Evolutionary conservation across 139 green algal species (phyloP).

Genomic region (Pleodorina starrii): DNA sequence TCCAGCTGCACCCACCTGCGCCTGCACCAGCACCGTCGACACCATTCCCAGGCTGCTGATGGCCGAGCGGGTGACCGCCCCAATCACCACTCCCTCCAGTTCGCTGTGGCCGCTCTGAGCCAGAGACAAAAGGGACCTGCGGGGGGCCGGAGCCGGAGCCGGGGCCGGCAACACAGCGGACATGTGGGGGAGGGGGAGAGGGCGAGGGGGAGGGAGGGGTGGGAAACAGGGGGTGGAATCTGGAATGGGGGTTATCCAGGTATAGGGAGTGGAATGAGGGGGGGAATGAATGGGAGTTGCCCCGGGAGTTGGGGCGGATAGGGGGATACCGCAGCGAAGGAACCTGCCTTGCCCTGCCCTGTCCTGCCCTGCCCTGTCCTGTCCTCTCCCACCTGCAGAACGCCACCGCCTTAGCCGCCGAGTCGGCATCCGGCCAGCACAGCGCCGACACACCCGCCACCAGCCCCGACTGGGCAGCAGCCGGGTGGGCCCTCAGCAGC

Average conservation of each 20-base stretch:
- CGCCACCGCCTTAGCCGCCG: conserved; percentile 58
- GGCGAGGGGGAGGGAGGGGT: not conserved
- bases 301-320: too few species aligned
- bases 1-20: conserved; percentile 53
- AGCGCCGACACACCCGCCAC: conserved; percentile 72
- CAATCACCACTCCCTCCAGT: conserved; percentile 63
- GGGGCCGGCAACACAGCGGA: too few species aligned
- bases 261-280: too few species aligned
- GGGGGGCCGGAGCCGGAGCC: too few species aligned
- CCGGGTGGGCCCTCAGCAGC: conserved; percentile 59
- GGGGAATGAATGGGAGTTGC: too few species aligned
- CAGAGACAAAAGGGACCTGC: conserved; percentile 47
- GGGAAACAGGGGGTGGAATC: not conserved
- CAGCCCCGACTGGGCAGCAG: conserved; percentile 65
- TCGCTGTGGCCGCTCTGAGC: conserved; percentile 52
- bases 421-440: conserved; percentile 80
- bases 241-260: too few species aligned
- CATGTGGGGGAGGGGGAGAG: not conserved
- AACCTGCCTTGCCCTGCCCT: too few species aligned
- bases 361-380: too few species aligned
- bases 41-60: conserved; percentile 53
- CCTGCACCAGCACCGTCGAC: conserved; percentile 60
- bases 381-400: conserved; percentile 67
- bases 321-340: too few species aligned
- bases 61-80: conserved; percentile 47